phyloP scores from a whole-genome alignment of 805 yeast species.

The Brettanomyces anomalus region DNA sequence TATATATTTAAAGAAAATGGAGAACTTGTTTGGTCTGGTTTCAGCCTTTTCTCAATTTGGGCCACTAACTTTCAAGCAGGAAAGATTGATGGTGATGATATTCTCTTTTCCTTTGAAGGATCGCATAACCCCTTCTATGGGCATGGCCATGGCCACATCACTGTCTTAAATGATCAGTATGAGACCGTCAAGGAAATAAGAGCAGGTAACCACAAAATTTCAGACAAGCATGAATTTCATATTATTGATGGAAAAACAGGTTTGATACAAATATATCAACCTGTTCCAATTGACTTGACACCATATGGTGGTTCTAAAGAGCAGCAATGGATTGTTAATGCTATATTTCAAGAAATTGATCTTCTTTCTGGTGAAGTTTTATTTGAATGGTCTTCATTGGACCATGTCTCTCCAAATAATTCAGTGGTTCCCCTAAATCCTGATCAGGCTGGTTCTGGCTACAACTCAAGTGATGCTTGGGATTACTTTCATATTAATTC shows the following conservation, averaged over 20 bases:
- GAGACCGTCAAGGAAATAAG: conserved; percentile 23
- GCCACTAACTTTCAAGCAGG: conserved; percentile 25
- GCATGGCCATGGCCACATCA: conserved; percentile 25
- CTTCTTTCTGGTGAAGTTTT: conserved; percentile 27
- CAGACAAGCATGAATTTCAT: conserved; percentile 31
- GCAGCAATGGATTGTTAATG: conserved; percentile 29
- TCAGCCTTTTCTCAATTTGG: conserved; percentile 25
- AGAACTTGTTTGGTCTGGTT: conserved; percentile 31
- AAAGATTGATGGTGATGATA: conserved; percentile 18
- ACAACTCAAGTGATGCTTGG: conserved; percentile 28
- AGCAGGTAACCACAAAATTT: conserved; percentile 27
- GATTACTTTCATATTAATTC: conserved; percentile 33
- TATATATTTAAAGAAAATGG: conserved; percentile 28
- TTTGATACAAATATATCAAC: conserved; percentile 26
- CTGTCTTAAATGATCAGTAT: conserved; percentile 24
- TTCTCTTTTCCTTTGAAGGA: conserved; percentile 28
- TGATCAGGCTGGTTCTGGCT: conserved; percentile 28
- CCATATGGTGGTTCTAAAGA: conserved; percentile 18
- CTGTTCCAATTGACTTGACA: conserved; percentile 24
- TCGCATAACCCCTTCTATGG: conserved; percentile 20
- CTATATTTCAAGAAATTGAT: conserved; percentile 29
- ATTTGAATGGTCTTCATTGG: conserved; percentile 28
- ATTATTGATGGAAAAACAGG: conserved; percentile 24
- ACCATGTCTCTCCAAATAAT: conserved; percentile 26
- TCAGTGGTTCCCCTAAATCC: conserved; percentile 24